Conservation (phyloP, 2,329 filamentous ascomycete species). For the Fusarium coffeatum region DNA sequence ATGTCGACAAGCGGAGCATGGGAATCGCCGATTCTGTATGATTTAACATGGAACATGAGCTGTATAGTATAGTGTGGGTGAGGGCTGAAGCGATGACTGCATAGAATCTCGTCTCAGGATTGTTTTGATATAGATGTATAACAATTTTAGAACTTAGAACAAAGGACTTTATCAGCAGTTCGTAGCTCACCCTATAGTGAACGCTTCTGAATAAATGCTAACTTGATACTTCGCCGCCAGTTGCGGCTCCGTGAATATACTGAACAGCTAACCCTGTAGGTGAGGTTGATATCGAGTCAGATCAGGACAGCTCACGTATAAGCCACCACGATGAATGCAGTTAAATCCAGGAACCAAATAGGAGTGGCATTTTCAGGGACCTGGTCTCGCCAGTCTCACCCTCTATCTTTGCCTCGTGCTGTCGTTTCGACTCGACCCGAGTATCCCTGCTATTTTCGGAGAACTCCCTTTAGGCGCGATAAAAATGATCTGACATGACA, state of each 20-base stretch:
- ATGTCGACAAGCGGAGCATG: slow-evolving; percentile 1
- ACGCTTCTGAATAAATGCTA: neutral
- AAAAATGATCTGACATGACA: slow-evolving; percentile 48
- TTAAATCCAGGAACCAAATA: slow-evolving; percentile 10
- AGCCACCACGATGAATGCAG: neutral
- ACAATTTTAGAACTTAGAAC: slow-evolving; percentile 14
- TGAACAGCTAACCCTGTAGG: slow-evolving; percentile 6
- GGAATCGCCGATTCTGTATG: slow-evolving; percentile 21
- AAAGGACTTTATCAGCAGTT: neutral
- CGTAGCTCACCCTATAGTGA: neutral
- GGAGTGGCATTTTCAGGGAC: slow-evolving; percentile 1
- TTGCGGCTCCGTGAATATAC: neutral
- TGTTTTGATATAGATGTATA: slow-evolving; percentile 18
- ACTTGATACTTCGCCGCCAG: neutral
- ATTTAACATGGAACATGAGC: slow-evolving; percentile 5
- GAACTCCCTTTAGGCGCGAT: slow-evolving; percentile 39
- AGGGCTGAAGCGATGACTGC: slow-evolving; percentile 1
- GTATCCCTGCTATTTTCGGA: slow-evolving; percentile 32
- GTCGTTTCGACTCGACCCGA: neutral
- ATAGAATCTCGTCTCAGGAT: slow-evolving; percentile 44
- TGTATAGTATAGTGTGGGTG: slow-evolving; percentile 14
- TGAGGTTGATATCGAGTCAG: slow-evolving; percentile 15
- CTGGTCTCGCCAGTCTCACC: slow-evolving; percentile 4
- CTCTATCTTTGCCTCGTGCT: neutral
- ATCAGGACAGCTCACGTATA: neutral